These are phyloP conservation scores for Sugiyamaella valdiviana DNA, from an alignment of 805 yeast genomes.

Conservation along the genomic window DNA sequence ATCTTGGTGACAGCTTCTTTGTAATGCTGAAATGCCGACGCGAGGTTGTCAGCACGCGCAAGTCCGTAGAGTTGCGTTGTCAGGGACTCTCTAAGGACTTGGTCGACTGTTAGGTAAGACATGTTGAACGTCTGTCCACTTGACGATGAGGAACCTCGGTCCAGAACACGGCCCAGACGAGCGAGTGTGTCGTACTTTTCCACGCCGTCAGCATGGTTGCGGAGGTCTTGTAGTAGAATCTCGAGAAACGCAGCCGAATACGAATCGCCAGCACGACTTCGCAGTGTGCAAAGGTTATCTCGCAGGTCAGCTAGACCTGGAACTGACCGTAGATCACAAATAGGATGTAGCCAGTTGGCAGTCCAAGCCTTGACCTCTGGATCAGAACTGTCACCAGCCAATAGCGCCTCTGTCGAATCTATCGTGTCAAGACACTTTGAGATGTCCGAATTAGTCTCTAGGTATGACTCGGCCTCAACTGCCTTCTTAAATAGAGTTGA, in stretches of 20 bases:
- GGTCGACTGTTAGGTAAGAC: constrained; percentile 37
- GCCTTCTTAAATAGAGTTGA: constrained; percentile 41
- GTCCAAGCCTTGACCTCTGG: constrained; percentile 11
- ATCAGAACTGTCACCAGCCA: constrained; percentile 44
- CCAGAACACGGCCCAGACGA: constrained; percentile 38
- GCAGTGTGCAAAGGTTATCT: constrained; percentile 48
- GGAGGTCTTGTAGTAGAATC: constrained; percentile 54
- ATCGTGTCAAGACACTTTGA: constrained; percentile 53
- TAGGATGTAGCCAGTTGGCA: constrained; percentile 28
- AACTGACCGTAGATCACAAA: constrained; percentile 39
- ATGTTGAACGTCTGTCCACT: constrained; percentile 26
- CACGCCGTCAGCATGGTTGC: constrained; percentile 48
- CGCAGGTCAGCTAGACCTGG: constrained; percentile 48
- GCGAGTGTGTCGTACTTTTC: constrained; percentile 44
- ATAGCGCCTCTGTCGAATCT: constrained; percentile 49
- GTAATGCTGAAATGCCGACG: constrained; percentile 55
- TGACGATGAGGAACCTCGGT: not conserved
- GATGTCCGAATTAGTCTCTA: constrained; percentile 39
- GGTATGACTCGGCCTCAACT: constrained; percentile 44
- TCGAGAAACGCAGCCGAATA: constrained; percentile 54
- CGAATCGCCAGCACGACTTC: constrained; percentile 63
- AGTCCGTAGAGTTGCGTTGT: constrained; percentile 48
- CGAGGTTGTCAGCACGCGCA: constrained; percentile 53
- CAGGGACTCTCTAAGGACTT: constrained; percentile 40
- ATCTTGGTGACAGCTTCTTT: constrained; percentile 66